Evolutionary conservation across 1,139 yeast genomes (phyloP).

Genomic region (Taphrina communis): DNA sequence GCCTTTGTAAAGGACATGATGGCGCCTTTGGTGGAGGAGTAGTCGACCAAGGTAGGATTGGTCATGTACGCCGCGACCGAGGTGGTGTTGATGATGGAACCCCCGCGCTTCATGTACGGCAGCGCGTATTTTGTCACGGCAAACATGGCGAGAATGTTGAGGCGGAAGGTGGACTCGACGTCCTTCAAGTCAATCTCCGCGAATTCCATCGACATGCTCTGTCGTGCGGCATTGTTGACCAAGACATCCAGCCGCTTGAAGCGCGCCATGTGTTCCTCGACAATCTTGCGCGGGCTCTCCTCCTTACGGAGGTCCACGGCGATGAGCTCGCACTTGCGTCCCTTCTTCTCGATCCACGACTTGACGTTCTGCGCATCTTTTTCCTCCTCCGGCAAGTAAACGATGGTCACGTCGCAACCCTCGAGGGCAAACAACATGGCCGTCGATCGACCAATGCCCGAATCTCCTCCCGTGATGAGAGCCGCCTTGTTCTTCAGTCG

Average conservation of each 20-base stretch:
- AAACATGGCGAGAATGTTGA: constrained; percentile 50
- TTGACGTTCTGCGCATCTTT: constrained; percentile 40
- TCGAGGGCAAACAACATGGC: constrained; percentile 43
- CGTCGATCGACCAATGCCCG: constrained; percentile 41
- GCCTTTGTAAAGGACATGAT: constrained; percentile 59
- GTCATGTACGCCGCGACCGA: constrained; percentile 40
- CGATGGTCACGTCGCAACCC: constrained; percentile 32
- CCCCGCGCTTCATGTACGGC: constrained; percentile 40
- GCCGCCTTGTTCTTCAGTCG: constrained; percentile 35
- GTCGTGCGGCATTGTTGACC: constrained; percentile 39
- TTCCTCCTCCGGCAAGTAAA: constrained; percentile 40
- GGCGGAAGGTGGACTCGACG: constrained; percentile 86
- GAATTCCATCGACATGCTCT: constrained; percentile 35
- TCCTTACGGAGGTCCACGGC: constrained; percentile 32
- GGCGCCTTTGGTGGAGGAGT: constrained; percentile 42
- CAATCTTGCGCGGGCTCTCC: constrained; percentile 57
- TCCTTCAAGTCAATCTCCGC: constrained; percentile 68
- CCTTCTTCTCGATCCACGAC: constrained; percentile 39
- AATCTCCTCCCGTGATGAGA: constrained; percentile 42
- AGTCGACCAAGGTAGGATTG: constrained; percentile 34
- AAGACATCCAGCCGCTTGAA: constrained; percentile 62
- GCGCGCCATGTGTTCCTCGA: constrained; percentile 64
- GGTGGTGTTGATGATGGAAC: constrained; percentile 40
- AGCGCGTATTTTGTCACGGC: constrained; percentile 40
- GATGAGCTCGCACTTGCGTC: constrained; percentile 32